Conservation (phyloP, 352 stramenopile species). For the Phytopythium kandeliae region DNA sequence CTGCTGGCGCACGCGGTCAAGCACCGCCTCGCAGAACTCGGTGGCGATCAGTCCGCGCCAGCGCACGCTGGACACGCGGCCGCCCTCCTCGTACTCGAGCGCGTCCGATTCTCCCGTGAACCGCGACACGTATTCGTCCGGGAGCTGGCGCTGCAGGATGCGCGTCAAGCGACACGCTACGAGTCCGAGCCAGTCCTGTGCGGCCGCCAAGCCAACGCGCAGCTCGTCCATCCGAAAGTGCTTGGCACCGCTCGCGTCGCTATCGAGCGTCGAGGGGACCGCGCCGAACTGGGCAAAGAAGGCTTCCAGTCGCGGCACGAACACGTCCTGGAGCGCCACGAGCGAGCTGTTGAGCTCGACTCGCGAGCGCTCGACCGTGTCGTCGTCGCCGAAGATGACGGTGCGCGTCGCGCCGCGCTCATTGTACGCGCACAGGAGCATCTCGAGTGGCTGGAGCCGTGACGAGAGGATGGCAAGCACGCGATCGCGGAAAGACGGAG, state of each 20-base stretch:
- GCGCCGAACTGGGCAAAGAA: slow-evolving; percentile 23
- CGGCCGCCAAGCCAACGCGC: slow-evolving; percentile 32
- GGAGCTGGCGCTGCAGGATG: slow-evolving; percentile 41
- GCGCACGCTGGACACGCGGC: slow-evolving; percentile 44
- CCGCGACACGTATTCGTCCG: slow-evolving; percentile 76
- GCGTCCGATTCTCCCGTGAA: slow-evolving; percentile 41
- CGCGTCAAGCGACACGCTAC: slow-evolving; percentile 54
- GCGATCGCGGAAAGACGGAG: slow-evolving; percentile 19
- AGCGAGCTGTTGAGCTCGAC: slow-evolving; percentile 50
- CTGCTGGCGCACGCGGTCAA: slow-evolving; percentile 42
- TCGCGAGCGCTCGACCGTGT: slow-evolving; percentile 49
- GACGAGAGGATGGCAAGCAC: slow-evolving; percentile 37
- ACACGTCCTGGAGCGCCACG: slow-evolving; percentile 36
- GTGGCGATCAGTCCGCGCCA: slow-evolving; percentile 70
- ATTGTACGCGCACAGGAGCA: slow-evolving; percentile 75
- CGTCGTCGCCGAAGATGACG: slow-evolving; percentile 67
- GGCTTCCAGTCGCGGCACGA: slow-evolving; percentile 47
- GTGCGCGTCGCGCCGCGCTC: slow-evolving; percentile 50
- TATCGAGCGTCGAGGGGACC: neutral
- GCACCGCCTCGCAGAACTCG: slow-evolving; percentile 43
- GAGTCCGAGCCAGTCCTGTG: slow-evolving; percentile 75
- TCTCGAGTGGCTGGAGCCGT: slow-evolving; percentile 51
- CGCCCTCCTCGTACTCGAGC: slow-evolving; percentile 26
- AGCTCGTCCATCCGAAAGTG: slow-evolving; percentile 13
- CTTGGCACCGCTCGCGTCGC: neutral